A percentile compares a stretch with the other conserved stretches of the same genome.
Evolutionary conservation across 2,329 filamentous ascomycete genomes (phyloP).

Genomic region (Diaporthe sp.): DNA sequence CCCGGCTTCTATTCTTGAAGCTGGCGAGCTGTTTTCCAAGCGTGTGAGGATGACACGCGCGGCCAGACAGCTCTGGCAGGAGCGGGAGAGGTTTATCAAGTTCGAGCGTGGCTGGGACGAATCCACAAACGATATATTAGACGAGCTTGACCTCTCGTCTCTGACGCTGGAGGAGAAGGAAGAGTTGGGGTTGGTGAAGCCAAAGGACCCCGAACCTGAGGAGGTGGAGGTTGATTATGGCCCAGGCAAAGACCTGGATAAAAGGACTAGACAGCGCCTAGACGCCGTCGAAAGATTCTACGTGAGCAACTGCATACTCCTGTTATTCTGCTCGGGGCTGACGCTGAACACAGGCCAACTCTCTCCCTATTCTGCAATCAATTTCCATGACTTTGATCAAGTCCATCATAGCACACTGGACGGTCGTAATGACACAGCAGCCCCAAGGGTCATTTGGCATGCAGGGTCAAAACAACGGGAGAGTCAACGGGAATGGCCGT

Average conservation of each 20-base stretch:
- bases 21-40: constrained; percentile 89
- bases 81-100: constrained; percentile 89
- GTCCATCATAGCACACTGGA: constrained; percentile 87
- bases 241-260: constrained; percentile 59
- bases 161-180: constrained; percentile 55
- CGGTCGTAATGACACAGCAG: constrained; percentile 76
- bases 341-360: constrained; percentile 66
- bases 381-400: constrained; percentile 93
- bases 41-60: constrained; percentile 92
- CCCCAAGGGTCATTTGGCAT: constrained; percentile 45
- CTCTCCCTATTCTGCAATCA: constrained; percentile 89
- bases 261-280: constrained; percentile 72
- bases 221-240: constrained; percentile 61
- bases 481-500: constrained; percentile 40
- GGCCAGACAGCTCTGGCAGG: constrained; percentile 94
- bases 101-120: constrained; percentile 90
- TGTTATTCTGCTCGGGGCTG: constrained; percentile 38
- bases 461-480: constrained; percentile 29
- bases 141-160: constrained; percentile 51
- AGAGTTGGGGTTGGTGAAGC: constrained; percentile 57
- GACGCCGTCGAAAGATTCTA: constrained; percentile 86
- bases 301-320: constrained; percentile 62
- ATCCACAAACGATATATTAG: constrained; percentile 53
- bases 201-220: constrained; percentile 49
- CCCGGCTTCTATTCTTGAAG: constrained; percentile 93